Evolutionary conservation across 306 rosid genomes (phyloP).

Genomic region (Ziziphus jujuba): DNA sequence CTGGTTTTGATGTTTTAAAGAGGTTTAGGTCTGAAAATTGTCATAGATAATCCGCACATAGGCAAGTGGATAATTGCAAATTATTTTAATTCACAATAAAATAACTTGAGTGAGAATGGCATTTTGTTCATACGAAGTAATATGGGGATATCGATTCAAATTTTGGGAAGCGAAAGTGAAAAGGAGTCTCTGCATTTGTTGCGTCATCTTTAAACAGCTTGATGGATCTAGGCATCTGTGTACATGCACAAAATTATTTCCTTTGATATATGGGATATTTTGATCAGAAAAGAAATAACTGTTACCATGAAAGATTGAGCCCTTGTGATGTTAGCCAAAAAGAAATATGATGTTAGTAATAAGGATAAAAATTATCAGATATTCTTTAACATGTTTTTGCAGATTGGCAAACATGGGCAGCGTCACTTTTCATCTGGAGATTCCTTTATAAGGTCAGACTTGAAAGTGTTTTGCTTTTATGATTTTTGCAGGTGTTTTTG

Average conservation of each 20-base stretch:
- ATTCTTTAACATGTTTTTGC: neutral
- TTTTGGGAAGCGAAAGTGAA: too few relatives aligned
- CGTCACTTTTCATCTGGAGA: neutral
- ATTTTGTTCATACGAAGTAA: neutral
- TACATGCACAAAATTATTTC: neutral
- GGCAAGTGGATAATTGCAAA: neutral
- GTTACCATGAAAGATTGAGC: neutral
- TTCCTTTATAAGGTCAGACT: neutral
- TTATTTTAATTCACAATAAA: neutral
- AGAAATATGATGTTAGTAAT: neutral
- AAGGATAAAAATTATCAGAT: neutral
- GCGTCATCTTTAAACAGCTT: too few relatives aligned
- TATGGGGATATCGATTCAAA: neutral
- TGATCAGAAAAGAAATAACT: neutral
- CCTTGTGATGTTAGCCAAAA: neutral
- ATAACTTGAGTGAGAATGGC: neutral
- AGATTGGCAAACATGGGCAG: neutral
- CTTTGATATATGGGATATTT: neutral
- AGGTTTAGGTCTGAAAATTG: neutral
- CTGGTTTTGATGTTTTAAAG: neutral
- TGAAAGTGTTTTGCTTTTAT: neutral
- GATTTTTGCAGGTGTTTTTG: slow-evolving; percentile 66
- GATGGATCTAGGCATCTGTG: neutral
- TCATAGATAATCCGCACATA: neutral
- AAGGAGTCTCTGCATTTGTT: too few relatives aligned